A percentile compares a stretch with the other conserved stretches of the same genome.
Conservation (phyloP, 2,329 filamentous ascomycete species). For the Nigrograna mackinnonii region DNA sequence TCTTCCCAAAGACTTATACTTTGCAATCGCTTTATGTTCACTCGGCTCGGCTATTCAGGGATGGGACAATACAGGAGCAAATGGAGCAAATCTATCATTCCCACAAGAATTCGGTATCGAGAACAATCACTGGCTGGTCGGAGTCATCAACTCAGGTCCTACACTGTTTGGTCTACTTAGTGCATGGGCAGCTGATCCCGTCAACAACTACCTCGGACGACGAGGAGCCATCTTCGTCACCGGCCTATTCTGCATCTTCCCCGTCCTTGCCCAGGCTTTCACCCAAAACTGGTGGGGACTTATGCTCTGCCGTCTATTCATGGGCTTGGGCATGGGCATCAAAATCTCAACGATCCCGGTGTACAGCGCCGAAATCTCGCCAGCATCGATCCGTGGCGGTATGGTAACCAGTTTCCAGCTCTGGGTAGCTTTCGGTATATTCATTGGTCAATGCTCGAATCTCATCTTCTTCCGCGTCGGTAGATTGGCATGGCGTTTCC, state of each 20-base stretch:
- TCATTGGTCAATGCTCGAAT: constrained; percentile 34
- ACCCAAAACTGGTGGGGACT: constrained; percentile 20
- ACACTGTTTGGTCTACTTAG: constrained; percentile 14
- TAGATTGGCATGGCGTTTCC: constrained; percentile 29
- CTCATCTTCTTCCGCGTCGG: constrained; percentile 33
- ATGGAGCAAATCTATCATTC: constrained; percentile 61
- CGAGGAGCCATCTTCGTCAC: constrained; percentile 32
- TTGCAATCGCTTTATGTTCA: constrained; percentile 68
- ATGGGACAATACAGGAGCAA: constrained; percentile 63
- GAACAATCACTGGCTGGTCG: constrained; percentile 25
- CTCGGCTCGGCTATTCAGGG: constrained; percentile 51
- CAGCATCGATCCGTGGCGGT: constrained; percentile 43
- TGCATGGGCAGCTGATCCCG: constrained; percentile 29
- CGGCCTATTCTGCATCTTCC: constrained; percentile 24
- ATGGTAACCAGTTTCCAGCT: constrained; percentile 46
- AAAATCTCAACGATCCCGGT: constrained; percentile 45
- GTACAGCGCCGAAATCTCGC: constrained; percentile 44
- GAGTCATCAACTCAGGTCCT: constrained; percentile 22
- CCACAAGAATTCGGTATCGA: constrained; percentile 56
- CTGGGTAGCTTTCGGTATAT: constrained; percentile 42
- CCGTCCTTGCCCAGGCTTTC: constrained; percentile 25
- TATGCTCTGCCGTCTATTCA: constrained; percentile 1
- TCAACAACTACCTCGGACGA: constrained; percentile 30
- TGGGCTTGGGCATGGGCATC: constrained; percentile 41
- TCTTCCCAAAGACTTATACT: constrained; percentile 60